Conservation (phyloP, 2,329 filamentous ascomycete genomes). For the Talaromyces atroroseus region DNA sequence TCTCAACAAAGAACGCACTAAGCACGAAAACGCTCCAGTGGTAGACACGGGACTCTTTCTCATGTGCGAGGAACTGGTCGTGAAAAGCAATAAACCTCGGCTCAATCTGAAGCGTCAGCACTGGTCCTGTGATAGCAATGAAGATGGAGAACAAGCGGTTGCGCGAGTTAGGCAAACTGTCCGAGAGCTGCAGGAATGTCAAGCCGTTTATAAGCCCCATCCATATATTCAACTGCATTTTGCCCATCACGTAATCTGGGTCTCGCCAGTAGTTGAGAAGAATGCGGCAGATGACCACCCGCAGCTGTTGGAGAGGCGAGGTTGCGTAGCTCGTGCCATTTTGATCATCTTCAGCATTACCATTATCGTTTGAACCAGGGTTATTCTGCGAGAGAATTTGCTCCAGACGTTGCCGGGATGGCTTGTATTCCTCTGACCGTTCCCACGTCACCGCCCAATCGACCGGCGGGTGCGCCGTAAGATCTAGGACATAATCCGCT, state of each 20-base stretch:
- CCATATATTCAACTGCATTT: conserved; percentile 10
- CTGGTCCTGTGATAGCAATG: neutral
- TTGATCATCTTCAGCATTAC: neutral
- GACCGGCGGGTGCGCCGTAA: neutral
- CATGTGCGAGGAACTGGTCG: conserved; percentile 8
- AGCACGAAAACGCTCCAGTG: conserved; percentile 15
- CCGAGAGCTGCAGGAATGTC: conserved; percentile 1
- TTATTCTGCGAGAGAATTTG: neutral
- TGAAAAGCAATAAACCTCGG: conserved; percentile 15
- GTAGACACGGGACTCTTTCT: conserved; percentile 12
- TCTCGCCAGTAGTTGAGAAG: conserved; percentile 16
- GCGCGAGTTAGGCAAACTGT: neutral
- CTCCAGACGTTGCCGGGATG: neutral
- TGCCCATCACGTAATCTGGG: conserved; percentile 11
- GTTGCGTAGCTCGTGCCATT: neutral
- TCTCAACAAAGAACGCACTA: conserved; percentile 11
- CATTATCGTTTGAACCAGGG: neutral
- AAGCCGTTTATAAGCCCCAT: conserved; percentile 11
- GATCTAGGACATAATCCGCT: conserved; percentile 51
- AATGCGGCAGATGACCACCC: conserved; percentile 53
- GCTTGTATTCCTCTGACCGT: neutral
- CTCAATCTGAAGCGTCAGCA: conserved; percentile 7
- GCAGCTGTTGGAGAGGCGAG: conserved; percentile 38
- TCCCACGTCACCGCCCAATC: neutral
- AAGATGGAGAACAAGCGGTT: neutral